Evolutionary conservation across 2,329 filamentous ascomycete species (phyloP), one percentile per base, ranked within the genome.

Genomic region (Pyricularia pennisetigena): DNA sequence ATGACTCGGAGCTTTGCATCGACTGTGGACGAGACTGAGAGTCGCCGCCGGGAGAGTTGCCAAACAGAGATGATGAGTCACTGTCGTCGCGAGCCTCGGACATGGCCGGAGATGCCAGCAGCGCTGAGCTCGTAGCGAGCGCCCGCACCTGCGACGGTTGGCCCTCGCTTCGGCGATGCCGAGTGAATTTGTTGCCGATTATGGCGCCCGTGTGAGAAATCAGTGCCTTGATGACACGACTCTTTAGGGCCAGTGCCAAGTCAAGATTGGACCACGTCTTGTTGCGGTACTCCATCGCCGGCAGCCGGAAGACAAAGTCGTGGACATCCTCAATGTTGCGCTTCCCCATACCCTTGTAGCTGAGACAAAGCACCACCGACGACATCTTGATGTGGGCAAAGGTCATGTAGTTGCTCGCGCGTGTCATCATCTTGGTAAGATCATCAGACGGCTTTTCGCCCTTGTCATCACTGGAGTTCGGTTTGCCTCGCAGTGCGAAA

Each of bases 241-340:
- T 96, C 81, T 99, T 98, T 68, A 99, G 84, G 16, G 93, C 91
- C 65, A 98, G 83, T 0, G 94, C 94, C 10, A 99, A 86, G 75
- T 99, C 95, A 7, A 99, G 85, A 76, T 98, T 99, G 7, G 93
- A 97, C 95, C 95, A 99, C 9, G 94, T 98, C 82, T 99, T 99
- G 83, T 99, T 99, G 71, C 93, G 88, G 81, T 97, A 98, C 77
- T 99, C 95, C 64, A 99, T 89, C 2, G 91, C 90, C 3, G 95
- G 95, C 79, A 99, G 87, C 41, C 93, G 89, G 85, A 99, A 99
- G 65, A 99, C 95, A 73, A 99, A 96, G 75, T 98, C 90, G 79
- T 99, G 94, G 20, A 99, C 90, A 78, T 99, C 96, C 79, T 97
- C 93, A 69, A 99, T 86, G 74, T 98, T 99, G 75, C 94, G 92